These are phyloP conservation scores for Canariomyces notabilis DNA, from an alignment of 2,329 filamentous ascomycete species.

Conservation along the genomic window DNA sequence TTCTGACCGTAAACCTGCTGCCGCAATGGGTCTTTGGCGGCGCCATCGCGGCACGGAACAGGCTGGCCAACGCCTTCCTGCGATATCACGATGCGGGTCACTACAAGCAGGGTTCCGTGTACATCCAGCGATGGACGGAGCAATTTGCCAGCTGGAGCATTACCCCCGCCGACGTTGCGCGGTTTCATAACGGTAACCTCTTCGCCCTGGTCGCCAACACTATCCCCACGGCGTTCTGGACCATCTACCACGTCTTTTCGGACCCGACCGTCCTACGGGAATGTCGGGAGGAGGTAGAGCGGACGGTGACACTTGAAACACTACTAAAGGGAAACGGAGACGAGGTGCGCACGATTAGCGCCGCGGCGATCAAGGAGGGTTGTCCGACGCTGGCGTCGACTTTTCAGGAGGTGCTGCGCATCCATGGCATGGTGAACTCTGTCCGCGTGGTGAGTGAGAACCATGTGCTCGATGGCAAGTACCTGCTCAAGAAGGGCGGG, in stretches of 20 bases:
- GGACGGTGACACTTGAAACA: background rate
- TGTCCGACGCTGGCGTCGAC: background rate
- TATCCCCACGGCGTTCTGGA: slow-evolving; percentile 35
- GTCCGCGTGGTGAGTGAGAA: background rate
- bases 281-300: slow-evolving; percentile 24
- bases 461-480: background rate
- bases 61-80: background rate
- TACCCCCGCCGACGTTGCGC: slow-evolving; percentile 30
- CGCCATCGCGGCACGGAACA: slow-evolving; percentile 2
- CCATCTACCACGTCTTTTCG: slow-evolving; percentile 33
- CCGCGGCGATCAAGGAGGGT: background rate
- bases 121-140: slow-evolving; percentile 11
- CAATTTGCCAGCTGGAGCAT: slow-evolving; percentile 28
- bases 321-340: background rate
- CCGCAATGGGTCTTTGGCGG: slow-evolving; percentile 2
- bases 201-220: slow-evolving; percentile 36
- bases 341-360: background rate
- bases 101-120: slow-evolving; percentile 3
- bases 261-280: slow-evolving; percentile 27
- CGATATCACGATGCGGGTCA: background rate
- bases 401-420: background rate
- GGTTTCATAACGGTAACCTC: slow-evolving; percentile 33
- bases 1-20: slow-evolving; percentile 16
- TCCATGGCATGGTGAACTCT: background rate
- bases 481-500: background rate